Evolutionary conservation across 2,329 filamentous ascomycete genomes (phyloP), one percentile per base, ranked within the genome.

Genomic region (Phialophora verrucosa): DNA sequence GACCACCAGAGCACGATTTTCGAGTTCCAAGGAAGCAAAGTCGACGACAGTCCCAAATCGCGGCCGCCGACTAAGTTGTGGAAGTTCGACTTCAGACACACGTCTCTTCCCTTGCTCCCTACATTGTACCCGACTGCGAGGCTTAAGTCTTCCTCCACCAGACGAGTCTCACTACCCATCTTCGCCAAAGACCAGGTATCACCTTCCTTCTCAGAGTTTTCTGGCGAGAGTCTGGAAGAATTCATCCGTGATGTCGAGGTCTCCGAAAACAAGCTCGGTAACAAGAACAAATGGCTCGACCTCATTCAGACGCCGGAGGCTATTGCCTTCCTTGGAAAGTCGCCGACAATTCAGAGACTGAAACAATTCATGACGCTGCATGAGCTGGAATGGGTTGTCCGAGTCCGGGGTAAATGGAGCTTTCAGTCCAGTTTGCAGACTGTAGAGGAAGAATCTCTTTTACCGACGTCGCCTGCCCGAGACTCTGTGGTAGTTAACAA

Each of bases 331-430:
- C 44, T 60, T n/a, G 58, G 58, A 12, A 20, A 38, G 25, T 60
- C 23, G 17, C 58, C 58, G 14, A 32, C 58, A 11, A 42, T 20
- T 17, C 11, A 14, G 17, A 51, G 4, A 35, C 31, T 60, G 47
- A 50, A 51, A 25, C 27, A 35, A 4, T 60, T 60, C 44, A 60
- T 60, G 58, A 12, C 31, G 6, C 14, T 23, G 29, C 29, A 51
- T 38, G 27, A 8, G 31, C 58, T 60, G 23, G 58, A 60, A 31
- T 60, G 58, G 58, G 42, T 51, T 32, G 58, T 60, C 32, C 58
- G 58, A 35, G 44, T 60, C 7, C 23, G 27, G 10, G 58, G 58
- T 27, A 60, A 25, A 10, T 60, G 44, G 58, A n/a, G 23, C 1
- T 50, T 23, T 42, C 38, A 42, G 38, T 42, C 38, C 12, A 42